Base-by-base conservation (phyloP, 2,329 filamentous ascomycete genomes). In the Dissoconium aciculare region DNA sequence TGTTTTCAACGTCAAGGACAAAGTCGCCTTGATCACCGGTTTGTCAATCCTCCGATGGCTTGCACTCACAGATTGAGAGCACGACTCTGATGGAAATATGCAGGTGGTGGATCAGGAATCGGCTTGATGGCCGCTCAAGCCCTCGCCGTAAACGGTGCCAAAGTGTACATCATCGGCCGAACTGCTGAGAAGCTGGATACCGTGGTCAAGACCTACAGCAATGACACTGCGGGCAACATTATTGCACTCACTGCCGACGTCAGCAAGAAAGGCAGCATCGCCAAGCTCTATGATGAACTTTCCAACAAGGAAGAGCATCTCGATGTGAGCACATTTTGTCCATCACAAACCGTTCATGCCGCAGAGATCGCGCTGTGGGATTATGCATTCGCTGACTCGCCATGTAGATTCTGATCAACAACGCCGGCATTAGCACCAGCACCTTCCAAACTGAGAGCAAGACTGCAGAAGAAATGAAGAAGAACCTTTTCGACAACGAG, bases 161-260 rank as follows among this genome's bases (percentile, higher is more conserved):
- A 63, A 43, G 60, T 63, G 14, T 64, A 65, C 45, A 62, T 64
- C 38, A 53, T 57, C 12, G 60, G 62, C 24, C 54, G 61, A 13
- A 62, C 57, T 6, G 45, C 57, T 32, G 60, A 64, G 37, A 64
- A 64, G 50, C 55, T 64, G 5, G 56, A 63, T 11, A 53, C 47
- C n/a, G 60, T 63, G 5, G 59, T 49, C 8, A 51, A 61, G 38
- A 52, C 47, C 10, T 57, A 62, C 39, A 52, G 54, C 30, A 55
- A 63, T 38, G 53, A 53, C 28, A 59, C 63, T 31, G 33, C 54
- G 4, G 61, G 61, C 24, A 43, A 61, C 30, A 64, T 64, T 41
- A 61, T 63, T 27, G 57, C 60, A 0, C 46, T 65, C 17, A 50
- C 51, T 1, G 58, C 55, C 14, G 59, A 65, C 41, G 53, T 63